Percentiles rank a stretch among this genome's conserved stretches.
These are phyloP conservation scores for Talaromyces rugulosus DNA, from an alignment of 2,329 filamentous ascomycete genomes.

Conservation along the genomic window DNA sequence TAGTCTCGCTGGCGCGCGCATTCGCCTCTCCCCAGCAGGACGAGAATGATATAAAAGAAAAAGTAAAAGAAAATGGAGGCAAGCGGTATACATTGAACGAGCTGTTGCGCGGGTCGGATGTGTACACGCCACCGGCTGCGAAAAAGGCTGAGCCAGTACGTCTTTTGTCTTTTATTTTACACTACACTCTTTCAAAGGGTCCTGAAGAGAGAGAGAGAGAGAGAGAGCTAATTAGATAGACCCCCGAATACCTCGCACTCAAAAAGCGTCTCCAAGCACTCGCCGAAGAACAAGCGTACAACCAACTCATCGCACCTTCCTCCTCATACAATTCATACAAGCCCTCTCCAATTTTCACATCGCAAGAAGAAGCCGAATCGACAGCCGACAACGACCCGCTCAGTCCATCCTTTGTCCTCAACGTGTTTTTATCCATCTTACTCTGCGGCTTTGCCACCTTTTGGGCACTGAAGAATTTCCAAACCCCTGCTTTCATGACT, in stretches of 20 bases:
- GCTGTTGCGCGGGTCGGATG: slow-evolving; percentile 65
- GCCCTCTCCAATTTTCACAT: slow-evolving; percentile 44
- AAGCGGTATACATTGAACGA: slow-evolving; percentile 57
- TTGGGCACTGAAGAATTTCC: slow-evolving; percentile 37
- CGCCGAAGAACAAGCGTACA: slow-evolving; percentile 77
- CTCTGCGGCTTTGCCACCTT: slow-evolving; percentile 54
- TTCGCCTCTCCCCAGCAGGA: slow-evolving; percentile 6
- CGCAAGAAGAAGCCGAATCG: slow-evolving; percentile 32
- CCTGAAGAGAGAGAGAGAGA: slow-evolving; percentile 48
- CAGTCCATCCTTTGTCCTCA: slow-evolving; percentile 65
- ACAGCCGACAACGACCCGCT: slow-evolving; percentile 38
- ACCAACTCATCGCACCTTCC: slow-evolving; percentile 65
- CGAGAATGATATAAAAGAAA: background rate
- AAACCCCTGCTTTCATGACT: slow-evolving; percentile 26
- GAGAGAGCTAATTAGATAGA: background rate
- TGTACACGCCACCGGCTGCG: slow-evolving; percentile 76
- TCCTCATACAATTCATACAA: slow-evolving; percentile 54
- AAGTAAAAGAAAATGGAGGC: background rate
- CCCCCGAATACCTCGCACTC: slow-evolving; percentile 73
- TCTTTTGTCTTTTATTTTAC: slow-evolving; percentile 11
- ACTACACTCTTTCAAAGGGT: background rate
- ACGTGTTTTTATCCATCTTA: slow-evolving; percentile 81
- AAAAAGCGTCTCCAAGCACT: slow-evolving; percentile 81
- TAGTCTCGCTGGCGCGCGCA: slow-evolving; percentile 34
- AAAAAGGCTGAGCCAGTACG: slow-evolving; percentile 73